Evolutionary conservation across 441 rosid species (phyloP).

Genomic region (Arabidopsis hybrid): DNA sequence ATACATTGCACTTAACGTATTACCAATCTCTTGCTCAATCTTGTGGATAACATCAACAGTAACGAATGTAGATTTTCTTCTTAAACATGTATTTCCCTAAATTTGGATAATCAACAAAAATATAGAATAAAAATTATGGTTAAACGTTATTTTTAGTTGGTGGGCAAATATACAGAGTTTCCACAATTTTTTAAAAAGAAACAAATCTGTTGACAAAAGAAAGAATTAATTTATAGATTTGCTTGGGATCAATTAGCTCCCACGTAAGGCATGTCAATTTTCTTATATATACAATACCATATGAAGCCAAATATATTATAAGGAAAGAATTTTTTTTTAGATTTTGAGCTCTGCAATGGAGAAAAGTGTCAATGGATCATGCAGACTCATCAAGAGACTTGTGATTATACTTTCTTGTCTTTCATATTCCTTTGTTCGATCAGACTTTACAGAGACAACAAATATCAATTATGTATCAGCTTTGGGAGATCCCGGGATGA

Average conservation of each 20-base stretch:
- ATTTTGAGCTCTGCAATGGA: slow-evolving; percentile 19
- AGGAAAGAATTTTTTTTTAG: neutral
- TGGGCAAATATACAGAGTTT: neutral
- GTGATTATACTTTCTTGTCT: slow-evolving; percentile 36
- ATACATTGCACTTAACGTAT: slow-evolving; percentile 39
- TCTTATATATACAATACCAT: slow-evolving; percentile 32
- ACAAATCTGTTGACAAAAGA: neutral
- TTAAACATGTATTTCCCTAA: slow-evolving; percentile 1
- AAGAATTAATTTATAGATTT: neutral
- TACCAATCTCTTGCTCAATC: slow-evolving; percentile 40
- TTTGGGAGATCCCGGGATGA: slow-evolving; percentile 74
- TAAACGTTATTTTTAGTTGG: slow-evolving; percentile 6
- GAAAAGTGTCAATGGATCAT: slow-evolving; percentile 22
- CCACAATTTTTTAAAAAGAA: neutral
- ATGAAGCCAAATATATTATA: slow-evolving; percentile 3
- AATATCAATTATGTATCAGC: slow-evolving; percentile 44
- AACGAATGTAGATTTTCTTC: slow-evolving; percentile 7
- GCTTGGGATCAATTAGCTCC: slow-evolving; percentile 3
- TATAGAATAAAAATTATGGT: neutral
- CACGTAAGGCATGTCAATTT: neutral
- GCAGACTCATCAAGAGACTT: slow-evolving; percentile 29
- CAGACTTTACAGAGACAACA: slow-evolving; percentile 17
- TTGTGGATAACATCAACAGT: slow-evolving; percentile 33
- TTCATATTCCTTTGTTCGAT: slow-evolving; percentile 28
- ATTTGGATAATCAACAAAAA: slow-evolving; percentile 7